These are phyloP conservation scores for Debaryomyces tyrocola DNA, from an alignment of 805 yeast genomes.

Conservation along the genomic window DNA sequence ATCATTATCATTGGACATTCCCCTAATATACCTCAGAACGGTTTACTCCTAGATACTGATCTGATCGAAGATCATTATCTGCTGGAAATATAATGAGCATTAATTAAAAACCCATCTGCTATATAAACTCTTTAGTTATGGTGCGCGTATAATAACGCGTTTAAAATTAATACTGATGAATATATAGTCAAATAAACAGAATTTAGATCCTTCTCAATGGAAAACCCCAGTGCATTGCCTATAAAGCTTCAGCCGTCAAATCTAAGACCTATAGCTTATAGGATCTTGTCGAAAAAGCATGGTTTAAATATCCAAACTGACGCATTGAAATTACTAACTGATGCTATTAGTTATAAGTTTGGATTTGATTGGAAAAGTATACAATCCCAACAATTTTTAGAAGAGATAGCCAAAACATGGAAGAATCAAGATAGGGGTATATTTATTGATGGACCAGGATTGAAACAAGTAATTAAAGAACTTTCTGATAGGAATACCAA, in stretches of 20 bases:
- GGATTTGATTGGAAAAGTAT: slow-evolving; percentile 86
- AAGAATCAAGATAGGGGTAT: slow-evolving; percentile 85
- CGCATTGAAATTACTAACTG: slow-evolving; percentile 73
- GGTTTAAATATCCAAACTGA: slow-evolving; percentile 87
- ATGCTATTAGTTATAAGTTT: slow-evolving; percentile 69
- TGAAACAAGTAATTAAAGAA: slow-evolving; percentile 65
- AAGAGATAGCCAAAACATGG: slow-evolving; percentile 80
- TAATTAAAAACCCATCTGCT: neutral
- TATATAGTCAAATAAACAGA: neutral
- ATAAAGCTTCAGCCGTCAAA: slow-evolving; percentile 76
- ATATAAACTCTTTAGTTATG: neutral
- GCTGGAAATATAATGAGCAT: neutral
- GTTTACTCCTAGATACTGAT: neutral
- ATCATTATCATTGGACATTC: slow-evolving; percentile 1
- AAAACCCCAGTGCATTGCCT: slow-evolving; percentile 48
- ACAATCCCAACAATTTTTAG: slow-evolving; percentile 62
- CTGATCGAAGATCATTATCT: neutral
- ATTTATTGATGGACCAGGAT: slow-evolving; percentile 76
- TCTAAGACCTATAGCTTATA: slow-evolving; percentile 86
- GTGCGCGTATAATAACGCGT: neutral
- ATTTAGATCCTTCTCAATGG: slow-evolving; percentile 9
- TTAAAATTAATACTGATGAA: neutral
- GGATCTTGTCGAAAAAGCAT: slow-evolving; percentile 87
- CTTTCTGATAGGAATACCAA: slow-evolving; percentile 10
- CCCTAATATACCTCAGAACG: neutral